A percentile compares a stretch with the other conserved stretches of the same genome.
Evolutionary conservation across 768 basidiomycete species (phyloP).

Genomic region (Nidula microcarpa): DNA sequence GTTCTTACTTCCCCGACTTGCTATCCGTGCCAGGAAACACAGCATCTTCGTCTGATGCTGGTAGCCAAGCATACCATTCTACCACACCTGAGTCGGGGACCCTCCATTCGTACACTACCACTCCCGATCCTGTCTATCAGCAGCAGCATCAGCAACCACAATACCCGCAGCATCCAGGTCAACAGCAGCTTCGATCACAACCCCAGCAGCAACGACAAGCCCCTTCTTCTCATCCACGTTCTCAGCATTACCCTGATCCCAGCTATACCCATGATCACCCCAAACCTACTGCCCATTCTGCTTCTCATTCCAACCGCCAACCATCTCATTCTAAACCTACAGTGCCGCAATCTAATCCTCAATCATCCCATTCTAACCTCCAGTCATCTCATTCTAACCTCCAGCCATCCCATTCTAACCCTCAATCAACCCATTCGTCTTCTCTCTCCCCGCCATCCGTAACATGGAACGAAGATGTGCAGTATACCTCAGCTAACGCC

Average conservation of each 20-base stretch:
- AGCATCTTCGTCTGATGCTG: slow-evolving; percentile 14
- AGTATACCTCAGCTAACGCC: neutral
- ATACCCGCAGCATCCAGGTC: slow-evolving; percentile 6
- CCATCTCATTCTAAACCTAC: neutral
- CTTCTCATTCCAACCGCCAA: neutral
- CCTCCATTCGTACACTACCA: slow-evolving; percentile 20
- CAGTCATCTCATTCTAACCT: slow-evolving; percentile 5
- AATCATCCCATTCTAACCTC: slow-evolving; percentile 5
- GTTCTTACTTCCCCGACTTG: slow-evolving; percentile 14
- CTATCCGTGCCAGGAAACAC: slow-evolving; percentile 11
- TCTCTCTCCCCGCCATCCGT: slow-evolving; percentile 11
- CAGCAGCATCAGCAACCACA: slow-evolving; percentile 10
- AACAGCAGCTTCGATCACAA: slow-evolving; percentile 3
- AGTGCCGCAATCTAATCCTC: slow-evolving; percentile 4
- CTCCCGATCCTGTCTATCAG: slow-evolving; percentile 25
- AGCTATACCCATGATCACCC: neutral
- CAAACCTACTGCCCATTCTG: neutral
- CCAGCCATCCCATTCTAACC: slow-evolving; percentile 9
- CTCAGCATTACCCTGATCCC: neutral
- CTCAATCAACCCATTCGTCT: slow-evolving; percentile 8
- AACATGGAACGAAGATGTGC: slow-evolving; percentile 6
- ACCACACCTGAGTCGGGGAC: slow-evolving; percentile 17
- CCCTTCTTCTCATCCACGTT: neutral
- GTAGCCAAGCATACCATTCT: slow-evolving; percentile 10
- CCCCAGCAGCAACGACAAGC: slow-evolving; percentile 10